Base-by-base conservation (phyloP, 1,139 yeast genomes). In the Geotrichum histeridarum region DNA sequence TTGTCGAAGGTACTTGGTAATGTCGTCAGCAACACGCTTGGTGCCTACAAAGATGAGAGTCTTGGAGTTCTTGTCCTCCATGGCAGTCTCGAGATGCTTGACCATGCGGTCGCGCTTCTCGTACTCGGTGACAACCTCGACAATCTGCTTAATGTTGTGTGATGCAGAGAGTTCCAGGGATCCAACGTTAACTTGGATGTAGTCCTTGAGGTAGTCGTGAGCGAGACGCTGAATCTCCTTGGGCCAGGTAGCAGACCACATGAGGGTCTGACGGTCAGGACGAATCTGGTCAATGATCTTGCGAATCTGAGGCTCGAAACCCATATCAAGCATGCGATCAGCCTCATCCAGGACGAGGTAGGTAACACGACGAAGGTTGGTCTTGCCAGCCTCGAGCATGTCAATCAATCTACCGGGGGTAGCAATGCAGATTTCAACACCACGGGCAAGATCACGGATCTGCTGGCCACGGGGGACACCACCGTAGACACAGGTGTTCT, bases 171-270 rank as follows among this genome's bases (percentile, higher is more conserved):
- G 81, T 74, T 93, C 98, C 70, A 91, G 80, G 59, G 98, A 93
- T 71, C 99, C 99, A 72, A 93, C 77, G 65, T 88, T 91, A 63
- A 93, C 99, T 77, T 93, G 99, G 69, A 93, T 91, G 67, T 93
- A 95, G 70, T 93, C 96, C 60, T 81, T 76, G 72, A 91, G 79
- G 74, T 89, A 93, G 73, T 93, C 99, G 67, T 85, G 80, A 62
- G 98, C 94, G 70, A 93, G 80, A 64, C 83, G 78, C 78, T 91
- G 95, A 61, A 93, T 98, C 73, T 89, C 95, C 80, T 90, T 90
- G 68, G 99, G 99, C 99, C 99, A 93, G 55, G 99, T 93, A 64
- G 99, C 99, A 62, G 98, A 90, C 98, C 98, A 93, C 97, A 93
- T 88, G 70, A 93, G 81, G 59, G 99, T 93, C 78, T 93, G 99